Evolutionary conservation across 1,284 basidiomycete genomes (phyloP), one percentile per base, ranked within the genome.

Genomic region (Apiotrichum sp.): DNA sequence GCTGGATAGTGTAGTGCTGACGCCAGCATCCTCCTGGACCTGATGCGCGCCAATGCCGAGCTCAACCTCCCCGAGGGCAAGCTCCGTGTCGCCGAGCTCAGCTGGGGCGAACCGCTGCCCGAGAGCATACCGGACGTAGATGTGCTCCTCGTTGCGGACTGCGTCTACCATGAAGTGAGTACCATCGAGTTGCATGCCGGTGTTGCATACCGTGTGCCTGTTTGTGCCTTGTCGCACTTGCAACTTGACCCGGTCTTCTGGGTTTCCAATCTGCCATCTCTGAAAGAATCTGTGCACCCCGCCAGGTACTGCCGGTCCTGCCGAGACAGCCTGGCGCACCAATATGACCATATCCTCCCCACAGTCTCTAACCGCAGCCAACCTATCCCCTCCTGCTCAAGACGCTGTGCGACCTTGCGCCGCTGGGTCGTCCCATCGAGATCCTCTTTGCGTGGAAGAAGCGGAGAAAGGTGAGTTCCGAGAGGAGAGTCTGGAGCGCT

Each of bases 381-480:
- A 87, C 90, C 0, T 97, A 96, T 67, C 87, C 91, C 3, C 81
- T 93, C 13, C 82, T 97, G 1, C 87, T 93, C 1, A 75, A 86
- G 62, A 95, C 92, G 0, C 79, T 97, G 50, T 80, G 78, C 38
- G 82, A 86, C 43, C 81, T 96, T 16, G 69, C 79, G 7, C 75
- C 71, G 0, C 54, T 68, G 3, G 72, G 70, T 2, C 79, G 72
- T 51, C 73, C 76, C 29, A 84, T 85, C 6, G 86, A 90, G 59
- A 81, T 92, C 55, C 73, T 91, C 31, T 95, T 97, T 72, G 93
- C 90, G 73, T 95, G 92, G 77, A 93, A 93, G 77, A 95, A 95
- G 70, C 82, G 92, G 48, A 82, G 93, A 74, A 95, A 93, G 83
- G 89, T 87, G 47, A 6, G 40, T 13, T 13, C 22, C 22, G 14